These are phyloP conservation scores for Sporothrix humicola DNA, from an alignment of 2,329 filamentous ascomycete genomes.

Conservation along the genomic window DNA sequence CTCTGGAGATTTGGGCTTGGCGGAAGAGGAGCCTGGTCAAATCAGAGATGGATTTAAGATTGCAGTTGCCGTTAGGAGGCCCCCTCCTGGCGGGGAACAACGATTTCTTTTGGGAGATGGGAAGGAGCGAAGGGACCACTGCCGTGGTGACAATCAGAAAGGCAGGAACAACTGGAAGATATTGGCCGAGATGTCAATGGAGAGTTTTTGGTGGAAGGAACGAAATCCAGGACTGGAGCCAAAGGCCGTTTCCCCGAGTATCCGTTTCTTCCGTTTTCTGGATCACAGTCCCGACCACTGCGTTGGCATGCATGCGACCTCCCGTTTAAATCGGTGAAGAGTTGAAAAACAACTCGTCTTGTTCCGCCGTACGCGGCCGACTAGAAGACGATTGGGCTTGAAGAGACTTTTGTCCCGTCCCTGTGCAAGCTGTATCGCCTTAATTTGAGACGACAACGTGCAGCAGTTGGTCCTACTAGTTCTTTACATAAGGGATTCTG, in stretches of 20 bases:
- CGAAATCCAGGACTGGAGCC: not conserved
- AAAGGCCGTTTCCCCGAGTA: constrained; percentile 4
- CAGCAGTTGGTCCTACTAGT: not conserved
- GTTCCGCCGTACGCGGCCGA: not conserved
- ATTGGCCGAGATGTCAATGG: not conserved
- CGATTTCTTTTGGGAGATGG: constrained; percentile 1
- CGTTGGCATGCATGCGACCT: not conserved
- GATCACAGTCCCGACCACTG: not conserved
- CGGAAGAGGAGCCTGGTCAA: constrained; percentile 1
- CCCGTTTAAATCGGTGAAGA: not conserved
- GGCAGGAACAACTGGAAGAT: not conserved
- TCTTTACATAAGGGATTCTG: not conserved
- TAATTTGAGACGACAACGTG: constrained; percentile 4
- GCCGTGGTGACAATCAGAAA: not conserved
- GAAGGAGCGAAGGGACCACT: constrained; percentile 3
- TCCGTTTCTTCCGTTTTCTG: constrained; percentile 15
- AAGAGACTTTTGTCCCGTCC: not conserved
- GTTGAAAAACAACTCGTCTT: not conserved
- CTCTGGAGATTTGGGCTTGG: constrained; percentile 27
- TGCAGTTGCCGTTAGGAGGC: not conserved
- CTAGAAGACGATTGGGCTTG: constrained; percentile 3
- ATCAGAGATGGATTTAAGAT: constrained; percentile 21
- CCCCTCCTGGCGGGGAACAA: constrained; percentile 10
- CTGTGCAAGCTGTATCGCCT: not conserved
- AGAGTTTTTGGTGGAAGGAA: not conserved